Evolutionary conservation across 2,329 filamentous ascomycete species (phyloP), one percentile per base, ranked within the genome.

Genomic region (Sarocladium kiliense): DNA sequence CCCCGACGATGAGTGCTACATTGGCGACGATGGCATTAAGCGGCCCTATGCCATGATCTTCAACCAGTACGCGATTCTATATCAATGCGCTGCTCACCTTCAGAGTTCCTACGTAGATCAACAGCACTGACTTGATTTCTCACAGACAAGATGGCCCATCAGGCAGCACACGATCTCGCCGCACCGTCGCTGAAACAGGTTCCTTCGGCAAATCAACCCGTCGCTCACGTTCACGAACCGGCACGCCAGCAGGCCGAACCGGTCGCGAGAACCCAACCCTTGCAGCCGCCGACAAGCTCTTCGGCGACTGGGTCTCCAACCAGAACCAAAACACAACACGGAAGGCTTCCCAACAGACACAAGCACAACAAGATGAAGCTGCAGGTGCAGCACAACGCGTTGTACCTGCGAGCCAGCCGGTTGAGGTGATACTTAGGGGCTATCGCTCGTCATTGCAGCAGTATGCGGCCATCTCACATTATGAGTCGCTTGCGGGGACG

Each of bases 391-490:
- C 50, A 27, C 65, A 67, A 53, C 67, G 69, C 60, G 58, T 63
- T 55, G 61, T 67, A 16, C 69, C 75, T 41, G 32, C 36, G 14
- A 53, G 50, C 27, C 57, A 57, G 44, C 81, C 81, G 1, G 76
- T 89, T 37, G 91, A 97, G 71, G 82, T 96, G 59, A 84, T 96
- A 55, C 77, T 97, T 16, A 89, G 92, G 62, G 93, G 93, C 27
- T 97, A 92, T 71, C 75, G 77, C 55, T 80, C 79, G 16, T 68
- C 76, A 1, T 69, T 83, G 69, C 74, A 86, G 71, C 79, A 91
- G 76, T 97, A 94, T 80, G 91, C 92, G 26, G 91, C 91, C 32
- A 86, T 97, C 63, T 85, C 88, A 62, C 89, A 90, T 72, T 97
- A 88, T 73, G 93, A 97, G 74, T 82, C 86, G 58, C 85, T 96